phyloP scores from a whole-genome alignment of 345 rosid species.

The Populus nigra region DNA sequence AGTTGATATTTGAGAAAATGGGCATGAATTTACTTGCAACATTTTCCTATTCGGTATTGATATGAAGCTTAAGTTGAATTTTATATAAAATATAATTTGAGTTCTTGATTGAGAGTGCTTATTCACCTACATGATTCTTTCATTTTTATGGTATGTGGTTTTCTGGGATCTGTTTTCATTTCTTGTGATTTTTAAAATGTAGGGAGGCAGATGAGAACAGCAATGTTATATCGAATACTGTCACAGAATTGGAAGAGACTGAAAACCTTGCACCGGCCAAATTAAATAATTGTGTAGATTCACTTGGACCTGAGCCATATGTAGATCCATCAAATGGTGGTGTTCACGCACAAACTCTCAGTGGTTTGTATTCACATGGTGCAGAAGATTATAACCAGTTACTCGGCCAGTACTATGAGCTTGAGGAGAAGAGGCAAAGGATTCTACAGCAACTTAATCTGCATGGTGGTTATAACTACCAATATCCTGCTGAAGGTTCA shows the following conservation, averaged over 20 bases:
- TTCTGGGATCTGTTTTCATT: neutral
- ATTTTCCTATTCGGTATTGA: neutral
- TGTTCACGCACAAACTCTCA: constrained; percentile 10
- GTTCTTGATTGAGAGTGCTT: neutral
- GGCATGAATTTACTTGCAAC: neutral
- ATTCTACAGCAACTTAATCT: constrained; percentile 48
- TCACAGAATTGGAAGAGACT: constrained; percentile 14
- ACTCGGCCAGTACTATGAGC: constrained; percentile 53
- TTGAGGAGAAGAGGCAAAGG: constrained; percentile 56
- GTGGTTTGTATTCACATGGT: constrained; percentile 23
- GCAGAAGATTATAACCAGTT: constrained; percentile 44
- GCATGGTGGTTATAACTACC: constrained; percentile 39
- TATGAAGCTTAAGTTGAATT: neutral
- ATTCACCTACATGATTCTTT: neutral
- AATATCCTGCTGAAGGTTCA: constrained; percentile 37
- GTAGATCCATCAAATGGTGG: constrained; percentile 21
- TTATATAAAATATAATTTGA: neutral
- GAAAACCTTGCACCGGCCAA: constrained; percentile 16
- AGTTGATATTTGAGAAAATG: neutral
- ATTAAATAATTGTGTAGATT: constrained; percentile 19
- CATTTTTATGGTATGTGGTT: no score
- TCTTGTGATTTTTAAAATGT: constrained; percentile 5
- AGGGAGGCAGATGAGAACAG: constrained; percentile 30
- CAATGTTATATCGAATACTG: constrained; percentile 7
- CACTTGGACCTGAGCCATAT: constrained; percentile 13